Evolutionary conservation across 768 basidiomycete genomes (phyloP).

Genomic region (Leccinum sublutescens): DNA sequence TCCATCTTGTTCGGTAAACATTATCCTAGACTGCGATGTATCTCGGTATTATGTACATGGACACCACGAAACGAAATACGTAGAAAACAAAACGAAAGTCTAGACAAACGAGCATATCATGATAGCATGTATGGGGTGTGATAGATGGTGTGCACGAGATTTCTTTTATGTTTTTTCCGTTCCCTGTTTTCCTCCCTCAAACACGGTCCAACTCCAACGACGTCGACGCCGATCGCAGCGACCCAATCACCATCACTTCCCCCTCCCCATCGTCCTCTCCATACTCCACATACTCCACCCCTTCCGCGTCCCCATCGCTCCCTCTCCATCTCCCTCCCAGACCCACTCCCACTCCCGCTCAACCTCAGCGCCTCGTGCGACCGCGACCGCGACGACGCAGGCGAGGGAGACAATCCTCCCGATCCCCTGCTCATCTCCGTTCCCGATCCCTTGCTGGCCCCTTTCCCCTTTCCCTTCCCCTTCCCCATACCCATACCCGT

Average conservation of each 20-base stretch:
- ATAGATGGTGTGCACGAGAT: not conserved
- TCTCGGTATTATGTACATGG: not conserved
- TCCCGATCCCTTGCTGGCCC: no score
- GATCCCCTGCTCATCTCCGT: no score
- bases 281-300: not conserved
- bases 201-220: constrained; percentile 6
- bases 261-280: constrained; percentile 5
- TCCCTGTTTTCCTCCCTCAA: not conserved
- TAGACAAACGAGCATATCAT: not conserved
- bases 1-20: no score
- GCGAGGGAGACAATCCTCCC: no score
- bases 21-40: no score
- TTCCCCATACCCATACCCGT: no score
- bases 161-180: not conserved
- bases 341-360: no score
- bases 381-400: no score
- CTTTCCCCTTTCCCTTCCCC: no score
- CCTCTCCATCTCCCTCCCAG: not conserved
- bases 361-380: no score
- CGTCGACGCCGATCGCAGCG: not conserved
- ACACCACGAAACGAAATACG: not conserved
- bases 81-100: not conserved
- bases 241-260: constrained; percentile 22
- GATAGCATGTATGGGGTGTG: not conserved
- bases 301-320: not conserved